A percentile compares a stretch with the other conserved stretches of the same genome.
These are phyloP conservation scores for Rossbeevera mucosa DNA, from an alignment of 768 basidiomycete species.

Conservation along the genomic window DNA sequence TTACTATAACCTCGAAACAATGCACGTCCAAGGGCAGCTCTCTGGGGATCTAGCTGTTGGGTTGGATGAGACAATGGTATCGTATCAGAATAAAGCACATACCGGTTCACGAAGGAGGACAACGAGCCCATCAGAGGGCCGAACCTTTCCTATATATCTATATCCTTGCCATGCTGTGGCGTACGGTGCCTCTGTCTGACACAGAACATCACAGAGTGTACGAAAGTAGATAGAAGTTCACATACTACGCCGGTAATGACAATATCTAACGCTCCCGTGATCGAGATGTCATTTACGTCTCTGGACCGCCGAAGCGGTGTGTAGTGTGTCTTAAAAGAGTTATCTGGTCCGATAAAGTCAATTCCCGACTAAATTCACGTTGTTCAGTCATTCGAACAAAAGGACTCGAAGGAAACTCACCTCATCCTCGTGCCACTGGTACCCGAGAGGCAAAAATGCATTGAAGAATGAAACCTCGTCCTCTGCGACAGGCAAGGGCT, in stretches of 20 bases:
- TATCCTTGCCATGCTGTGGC: slow-evolving; percentile 55
- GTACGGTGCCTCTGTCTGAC: slow-evolving; percentile 44
- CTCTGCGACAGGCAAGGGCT: slow-evolving; percentile 34
- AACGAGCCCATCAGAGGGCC: slow-evolving; percentile 56
- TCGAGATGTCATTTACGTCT: slow-evolving; percentile 12
- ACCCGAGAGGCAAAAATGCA: slow-evolving; percentile 44
- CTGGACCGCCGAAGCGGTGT: slow-evolving; percentile 25
- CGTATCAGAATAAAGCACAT: slow-evolving; percentile 15
- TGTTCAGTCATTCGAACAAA: neutral
- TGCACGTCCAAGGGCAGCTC: slow-evolving; percentile 31
- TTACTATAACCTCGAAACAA: slow-evolving; percentile 49
- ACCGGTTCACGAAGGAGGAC: slow-evolving; percentile 51
- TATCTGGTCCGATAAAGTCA: slow-evolving; percentile 29
- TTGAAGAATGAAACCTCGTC: slow-evolving; percentile 36
- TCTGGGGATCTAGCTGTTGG: slow-evolving; percentile 21
- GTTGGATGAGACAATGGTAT: slow-evolving; percentile 2
- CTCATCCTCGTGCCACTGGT: slow-evolving; percentile 33
- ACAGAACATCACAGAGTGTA: neutral
- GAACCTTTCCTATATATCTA: slow-evolving; percentile 52
- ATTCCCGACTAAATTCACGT: slow-evolving; percentile 23
- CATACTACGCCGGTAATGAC: slow-evolving; percentile 51
- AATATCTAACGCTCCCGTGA: slow-evolving; percentile 37
- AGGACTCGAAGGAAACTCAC: slow-evolving; percentile 7
- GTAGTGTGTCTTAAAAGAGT: slow-evolving; percentile 39
- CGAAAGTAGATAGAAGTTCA: slow-evolving; percentile 1